Evolutionary conservation across 148 eudicot species (phyloP), one percentile per base, ranked within the genome.

Genomic region (Rhododendron simsii): DNA sequence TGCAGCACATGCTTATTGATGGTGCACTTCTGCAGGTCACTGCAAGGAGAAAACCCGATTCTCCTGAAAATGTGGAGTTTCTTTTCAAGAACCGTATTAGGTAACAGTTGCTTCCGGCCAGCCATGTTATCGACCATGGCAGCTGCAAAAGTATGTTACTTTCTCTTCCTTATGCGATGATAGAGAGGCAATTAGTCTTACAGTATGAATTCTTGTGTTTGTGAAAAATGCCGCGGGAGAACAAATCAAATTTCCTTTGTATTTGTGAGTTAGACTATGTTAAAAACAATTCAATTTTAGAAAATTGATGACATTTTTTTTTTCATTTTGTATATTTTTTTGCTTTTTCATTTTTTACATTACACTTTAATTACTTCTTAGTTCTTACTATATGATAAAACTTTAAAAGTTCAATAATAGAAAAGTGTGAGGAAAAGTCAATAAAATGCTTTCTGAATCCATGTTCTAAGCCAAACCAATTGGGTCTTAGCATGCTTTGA

Each of bases 1-100:
- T 97, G 87, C 98, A 91, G 82, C 94, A 87, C 81, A 90, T 97
- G 98, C 89, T 97, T 41, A 89, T 80, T 33, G 98, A 97, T 81
- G 99, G 99, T 65, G 99, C 98, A 18, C 53, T 91, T 44, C 39
- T 97, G 89, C 90, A 93, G 63, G 91, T 97, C 53, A 94, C 98
- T 23, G 99, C 99, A 10, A 90, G 88, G 87, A 92, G 96, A 89
- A 80, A 84, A 26, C 85, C 85, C 20, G 71, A 80, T 61, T 79
- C 80, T 85, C 89, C 92, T 9, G 88, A 89, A 78, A 89, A 83
- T 33, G 99, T 97, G 55, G 93, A 91, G 0, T 97, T 94, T 78
- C 94, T 94, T 81, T 94, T 93, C 81, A 80, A 93, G 84, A 91
- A 97, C 82, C 95, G 98, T 23, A 93, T 95, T 63, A 88, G 91